Base-by-base conservation (phyloP, 306 rosid species). In the Vigna radiata region DNA sequence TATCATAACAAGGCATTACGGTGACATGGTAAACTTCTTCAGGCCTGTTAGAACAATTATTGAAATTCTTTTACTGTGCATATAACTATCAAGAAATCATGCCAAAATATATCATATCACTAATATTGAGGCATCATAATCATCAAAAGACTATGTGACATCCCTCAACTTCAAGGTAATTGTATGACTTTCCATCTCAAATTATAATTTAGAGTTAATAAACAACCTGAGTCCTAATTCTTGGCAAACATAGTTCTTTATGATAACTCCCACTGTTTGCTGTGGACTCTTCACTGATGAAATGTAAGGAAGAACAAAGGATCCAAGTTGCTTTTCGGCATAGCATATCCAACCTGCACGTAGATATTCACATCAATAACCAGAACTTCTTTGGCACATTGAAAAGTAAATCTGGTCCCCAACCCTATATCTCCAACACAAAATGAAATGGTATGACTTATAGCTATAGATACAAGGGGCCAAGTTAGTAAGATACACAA, bases 1-100 rank as follows among this genome's bases (percentile, higher is more conserved):
- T 95, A 75, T 92, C 98, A 82, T 95, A 92, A 87, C 97, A 95
- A 62, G 98, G 98, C 98, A 95, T 95, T 64, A 95, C 92, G 3
- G 97, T 95, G 50, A 95, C 98, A 75, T 92, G 98, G 86, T 89
- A 90, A 68, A 92, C 81, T 75, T 94, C 96, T 8, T 83, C 97
- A 43, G 95, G 87, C 87, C 98, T 94, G 91, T 78, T 66, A 76
- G 65, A 72, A 65, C 46, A 79, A 65, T 59, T 27, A 77, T 25
- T 37, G 47, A 41, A 25, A 54, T 33, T 62, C 41, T 69, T 62
- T 77, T 43, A 81, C 27, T 54, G 64, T 37, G 18, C 33, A 75
- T 19, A 70, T 29, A 73, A 50, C 25, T 16, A 16, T 16, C 48
- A 2, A 39, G 61, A 58, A 60, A 70, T 41, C 81, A 78, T 18